Conservation (phyloP, 2,329 filamentous ascomycete genomes). For the Fusarium agapanthi region DNA sequence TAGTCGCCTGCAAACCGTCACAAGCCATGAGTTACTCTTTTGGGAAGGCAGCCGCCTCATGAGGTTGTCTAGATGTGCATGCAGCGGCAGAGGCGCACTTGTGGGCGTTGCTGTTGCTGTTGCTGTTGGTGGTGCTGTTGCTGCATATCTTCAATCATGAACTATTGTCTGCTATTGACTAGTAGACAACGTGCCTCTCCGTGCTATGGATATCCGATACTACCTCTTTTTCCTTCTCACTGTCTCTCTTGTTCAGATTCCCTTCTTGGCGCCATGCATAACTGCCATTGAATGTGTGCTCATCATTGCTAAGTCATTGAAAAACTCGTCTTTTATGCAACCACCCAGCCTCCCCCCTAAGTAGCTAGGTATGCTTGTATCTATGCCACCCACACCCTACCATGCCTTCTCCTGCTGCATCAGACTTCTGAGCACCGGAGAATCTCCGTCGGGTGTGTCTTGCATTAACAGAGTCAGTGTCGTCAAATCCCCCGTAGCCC, state of each 20-base stretch:
- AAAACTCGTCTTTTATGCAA: constrained; percentile 20
- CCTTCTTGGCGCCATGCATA: constrained; percentile 24
- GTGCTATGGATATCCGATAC: neutral
- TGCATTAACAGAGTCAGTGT: neutral
- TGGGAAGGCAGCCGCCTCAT: neutral
- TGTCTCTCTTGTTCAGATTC: neutral
- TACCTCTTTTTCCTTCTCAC: neutral
- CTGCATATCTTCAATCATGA: constrained; percentile 5
- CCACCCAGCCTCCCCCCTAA: neutral
- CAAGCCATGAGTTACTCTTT: neutral
- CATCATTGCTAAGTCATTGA: constrained; percentile 19
- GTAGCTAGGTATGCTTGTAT: neutral
- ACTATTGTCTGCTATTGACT: constrained; percentile 5
- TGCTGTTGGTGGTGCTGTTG: neutral
- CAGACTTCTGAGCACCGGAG: constrained; percentile 10
- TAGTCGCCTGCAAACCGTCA: neutral
- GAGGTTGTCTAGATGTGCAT: constrained; percentile 6
- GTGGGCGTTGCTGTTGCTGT: neutral
- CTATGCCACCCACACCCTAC: constrained; percentile 14
- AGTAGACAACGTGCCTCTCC: neutral
- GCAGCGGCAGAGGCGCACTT: constrained; percentile 19
- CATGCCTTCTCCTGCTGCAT: neutral
- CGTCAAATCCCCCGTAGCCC: neutral
- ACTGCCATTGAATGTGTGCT: neutral
- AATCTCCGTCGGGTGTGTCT: constrained; percentile 21